Evolutionary conservation across 1,284 basidiomycete genomes (phyloP).

Genomic region (Melampsora americana): DNA sequence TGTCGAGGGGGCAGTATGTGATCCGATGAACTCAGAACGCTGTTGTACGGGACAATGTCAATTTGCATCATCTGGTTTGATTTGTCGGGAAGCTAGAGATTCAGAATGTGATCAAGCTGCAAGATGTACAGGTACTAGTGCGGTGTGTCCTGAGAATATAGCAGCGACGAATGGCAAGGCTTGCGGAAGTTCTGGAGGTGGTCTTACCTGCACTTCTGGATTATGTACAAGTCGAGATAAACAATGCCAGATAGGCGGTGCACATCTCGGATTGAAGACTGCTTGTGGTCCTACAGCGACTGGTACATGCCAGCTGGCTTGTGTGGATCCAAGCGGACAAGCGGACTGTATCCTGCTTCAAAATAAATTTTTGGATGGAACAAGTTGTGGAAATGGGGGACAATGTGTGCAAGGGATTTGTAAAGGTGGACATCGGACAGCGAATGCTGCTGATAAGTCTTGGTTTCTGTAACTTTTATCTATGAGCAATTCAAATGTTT

Average conservation of each 20-base stretch:
- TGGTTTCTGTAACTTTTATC: too few relatives aligned
- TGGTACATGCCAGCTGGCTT: slow-evolving; percentile 50
- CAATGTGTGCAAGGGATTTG: slow-evolving; percentile 51
- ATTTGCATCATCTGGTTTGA: slow-evolving; percentile 47
- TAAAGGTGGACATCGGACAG: slow-evolving; percentile 49
- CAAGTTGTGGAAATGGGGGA: slow-evolving; percentile 51
- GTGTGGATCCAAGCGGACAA: slow-evolving; percentile 49
- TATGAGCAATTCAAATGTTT: too few relatives aligned
- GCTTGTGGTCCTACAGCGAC: slow-evolving; percentile 49
- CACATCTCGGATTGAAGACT: slow-evolving; percentile 46
- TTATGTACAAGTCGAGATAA: slow-evolving; percentile 51
- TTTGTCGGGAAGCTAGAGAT: slow-evolving; percentile 51
- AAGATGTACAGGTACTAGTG: slow-evolving; percentile 50
- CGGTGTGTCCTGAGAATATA: slow-evolving; percentile 49
- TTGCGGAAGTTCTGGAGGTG: slow-evolving; percentile 47
- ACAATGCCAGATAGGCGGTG: slow-evolving; percentile 50
- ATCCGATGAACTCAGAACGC: slow-evolving; percentile 48
- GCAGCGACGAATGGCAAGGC: slow-evolving; percentile 49
- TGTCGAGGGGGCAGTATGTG: slow-evolving; percentile 49
- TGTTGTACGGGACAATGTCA: slow-evolving; percentile 51
- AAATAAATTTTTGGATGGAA: slow-evolving; percentile 51
- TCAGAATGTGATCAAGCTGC: slow-evolving; percentile 50
- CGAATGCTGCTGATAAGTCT: slow-evolving; percentile 44
- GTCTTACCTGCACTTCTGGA: slow-evolving; percentile 51
- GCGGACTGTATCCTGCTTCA: slow-evolving; percentile 51